These are phyloP conservation scores for Xanthoconium purpureum DNA, from an alignment of 768 basidiomycete genomes.

Conservation along the genomic window DNA sequence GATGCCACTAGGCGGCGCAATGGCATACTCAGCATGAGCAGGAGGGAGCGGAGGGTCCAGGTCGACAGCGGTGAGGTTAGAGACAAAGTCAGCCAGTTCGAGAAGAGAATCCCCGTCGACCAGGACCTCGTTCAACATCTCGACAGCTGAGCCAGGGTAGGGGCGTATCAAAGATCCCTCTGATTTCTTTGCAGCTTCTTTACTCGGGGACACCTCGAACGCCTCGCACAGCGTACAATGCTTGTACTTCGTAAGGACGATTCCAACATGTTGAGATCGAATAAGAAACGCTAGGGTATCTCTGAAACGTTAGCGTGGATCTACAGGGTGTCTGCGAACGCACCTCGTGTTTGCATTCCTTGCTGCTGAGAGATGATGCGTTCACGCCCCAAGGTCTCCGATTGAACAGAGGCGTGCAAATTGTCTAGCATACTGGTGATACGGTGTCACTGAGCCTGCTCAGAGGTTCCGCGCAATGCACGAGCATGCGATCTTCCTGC, in stretches of 20 bases:
- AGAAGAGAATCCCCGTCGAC: not conserved
- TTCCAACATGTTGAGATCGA: not conserved
- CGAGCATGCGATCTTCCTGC: not conserved
- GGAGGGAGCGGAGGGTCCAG: not conserved
- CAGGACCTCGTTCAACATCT: not conserved
- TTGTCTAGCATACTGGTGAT: too few species aligned
- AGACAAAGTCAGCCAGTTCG: not conserved
- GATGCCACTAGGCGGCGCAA: not conserved
- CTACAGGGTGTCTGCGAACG: too few species aligned
- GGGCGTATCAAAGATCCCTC: not conserved
- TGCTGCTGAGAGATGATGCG: too few species aligned
- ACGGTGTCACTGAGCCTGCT: too few species aligned
- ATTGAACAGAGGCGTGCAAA: too few species aligned
- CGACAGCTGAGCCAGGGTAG: not conserved
- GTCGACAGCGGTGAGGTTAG: not conserved
- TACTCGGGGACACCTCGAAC: not conserved
- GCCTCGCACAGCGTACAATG: not conserved
- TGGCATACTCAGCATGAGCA: not conserved
- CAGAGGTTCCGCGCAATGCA: too few species aligned
- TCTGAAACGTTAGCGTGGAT: not conserved
- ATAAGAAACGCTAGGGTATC: not conserved
- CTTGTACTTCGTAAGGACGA: not conserved
- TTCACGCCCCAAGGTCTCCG: too few species aligned
- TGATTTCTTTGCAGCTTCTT: not conserved
- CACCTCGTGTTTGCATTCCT: too few species aligned